Percentiles rank a stretch among this genome's conserved stretches.
phyloP scores from a whole-genome alignment of 306 rosid genomes.

The Adenanthera pavonina region DNA sequence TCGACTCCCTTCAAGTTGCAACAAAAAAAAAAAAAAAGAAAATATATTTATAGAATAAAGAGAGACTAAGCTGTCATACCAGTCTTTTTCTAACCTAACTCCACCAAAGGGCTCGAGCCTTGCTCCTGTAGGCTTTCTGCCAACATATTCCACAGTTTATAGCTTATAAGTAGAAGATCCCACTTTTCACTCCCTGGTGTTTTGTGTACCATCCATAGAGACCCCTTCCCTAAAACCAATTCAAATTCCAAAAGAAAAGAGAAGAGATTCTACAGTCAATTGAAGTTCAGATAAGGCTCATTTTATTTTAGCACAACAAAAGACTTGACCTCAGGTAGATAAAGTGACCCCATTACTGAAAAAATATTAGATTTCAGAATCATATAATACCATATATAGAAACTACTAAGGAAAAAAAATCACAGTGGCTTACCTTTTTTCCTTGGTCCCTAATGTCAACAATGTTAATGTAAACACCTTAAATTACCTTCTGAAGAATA shows the following conservation, averaged over 20 bases:
- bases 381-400: conserved; percentile 1
- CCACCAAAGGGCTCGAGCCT: conserved; percentile 70
- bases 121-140: conserved; percentile 62
- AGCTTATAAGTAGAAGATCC: conserved; percentile 81
- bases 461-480: not conserved
- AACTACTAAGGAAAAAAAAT: not conserved
- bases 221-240: conserved; percentile 82
- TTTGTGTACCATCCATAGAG: conserved; percentile 81
- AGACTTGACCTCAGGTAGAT: not conserved
- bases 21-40: not conserved
- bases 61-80: conserved; percentile 46
- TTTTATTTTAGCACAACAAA: not conserved
- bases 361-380: not conserved
- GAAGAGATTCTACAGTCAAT: conserved; percentile 33
- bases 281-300: conserved; percentile 27
- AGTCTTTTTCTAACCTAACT: conserved; percentile 82
- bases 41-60: conserved; percentile 17
- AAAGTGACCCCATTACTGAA: not conserved
- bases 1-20: conserved; percentile 16
- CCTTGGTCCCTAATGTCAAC: not conserved
- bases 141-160: conserved; percentile 65
- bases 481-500: not conserved
- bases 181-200: conserved; percentile 72
- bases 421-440: not conserved
- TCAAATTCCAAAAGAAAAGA: conserved; percentile 46